Evolutionary conservation across 2,329 filamentous ascomycete species (phyloP).

Genomic region (Orbilia ellipsospora): DNA sequence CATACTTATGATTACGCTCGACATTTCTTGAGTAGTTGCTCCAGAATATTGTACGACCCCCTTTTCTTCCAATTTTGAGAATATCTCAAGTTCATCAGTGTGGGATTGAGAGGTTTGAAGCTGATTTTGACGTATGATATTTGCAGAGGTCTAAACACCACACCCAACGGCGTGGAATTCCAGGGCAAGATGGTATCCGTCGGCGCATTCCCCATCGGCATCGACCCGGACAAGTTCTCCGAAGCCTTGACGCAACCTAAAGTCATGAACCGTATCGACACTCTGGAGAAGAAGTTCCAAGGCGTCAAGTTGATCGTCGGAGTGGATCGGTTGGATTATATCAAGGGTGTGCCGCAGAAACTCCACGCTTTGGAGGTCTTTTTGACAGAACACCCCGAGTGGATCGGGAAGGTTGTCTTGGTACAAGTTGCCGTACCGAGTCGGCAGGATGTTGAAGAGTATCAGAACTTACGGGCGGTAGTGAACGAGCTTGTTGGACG

Average conservation of each 20-base stretch:
- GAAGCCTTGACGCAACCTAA: constrained; percentile 86
- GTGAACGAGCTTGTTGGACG: constrained; percentile 96
- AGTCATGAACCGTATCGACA: constrained; percentile 86
- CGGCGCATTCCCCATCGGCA: constrained; percentile 96
- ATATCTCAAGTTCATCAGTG: no score
- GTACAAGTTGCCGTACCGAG: constrained; percentile 96
- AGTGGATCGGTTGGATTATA: constrained; percentile 96
- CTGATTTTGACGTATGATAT: no score
- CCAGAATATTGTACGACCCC: constrained; percentile 79
- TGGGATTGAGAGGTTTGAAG: no score
- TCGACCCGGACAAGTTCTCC: constrained; percentile 95
- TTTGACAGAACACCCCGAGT: constrained; percentile 94
- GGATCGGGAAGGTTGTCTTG: constrained; percentile 90
- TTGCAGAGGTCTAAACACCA: constrained; percentile 70
- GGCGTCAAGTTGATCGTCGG: constrained; percentile 97
- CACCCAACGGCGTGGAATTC: constrained; percentile 92
- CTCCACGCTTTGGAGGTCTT: constrained; percentile 96
- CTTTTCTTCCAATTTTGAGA: no score
- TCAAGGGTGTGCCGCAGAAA: constrained; percentile 98
- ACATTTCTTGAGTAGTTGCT: constrained; percentile 95
- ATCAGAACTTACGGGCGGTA: constrained; percentile 92
- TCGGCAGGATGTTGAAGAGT: constrained; percentile 95
- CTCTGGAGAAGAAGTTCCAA: constrained; percentile 88
- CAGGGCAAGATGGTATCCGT: constrained; percentile 86
- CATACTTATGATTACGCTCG: constrained; percentile 99